These are phyloP conservation scores for Carex arenaria DNA, from an alignment of 202 grass and related monocot species.

Conservation along the genomic window DNA sequence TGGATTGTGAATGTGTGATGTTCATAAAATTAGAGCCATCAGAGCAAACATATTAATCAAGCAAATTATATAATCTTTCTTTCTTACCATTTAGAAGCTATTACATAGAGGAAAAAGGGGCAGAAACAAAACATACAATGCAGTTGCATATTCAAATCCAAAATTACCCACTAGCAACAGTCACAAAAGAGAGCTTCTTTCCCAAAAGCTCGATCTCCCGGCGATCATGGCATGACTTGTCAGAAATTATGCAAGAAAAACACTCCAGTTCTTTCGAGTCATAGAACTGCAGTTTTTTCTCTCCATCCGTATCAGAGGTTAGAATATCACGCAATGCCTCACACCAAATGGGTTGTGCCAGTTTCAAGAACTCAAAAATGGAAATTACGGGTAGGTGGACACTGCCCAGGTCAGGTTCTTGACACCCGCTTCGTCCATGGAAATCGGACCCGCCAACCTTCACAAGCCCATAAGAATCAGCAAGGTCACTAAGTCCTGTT, in stretches of 20 bases:
- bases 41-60: not conserved
- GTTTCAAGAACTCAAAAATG: constrained; percentile 54
- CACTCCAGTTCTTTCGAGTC: constrained; percentile 16
- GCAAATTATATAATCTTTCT: not conserved
- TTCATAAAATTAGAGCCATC: not conserved
- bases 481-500: constrained; percentile 54
- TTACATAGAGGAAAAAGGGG: not conserved
- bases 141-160: not conserved
- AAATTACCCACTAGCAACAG: constrained; percentile 8
- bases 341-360: constrained; percentile 55
- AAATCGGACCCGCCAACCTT: constrained; percentile 85
- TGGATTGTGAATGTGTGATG: no score
- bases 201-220: constrained; percentile 7
- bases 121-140: not conserved
- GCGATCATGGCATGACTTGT: constrained; percentile 24
- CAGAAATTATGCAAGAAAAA: constrained; percentile 15
- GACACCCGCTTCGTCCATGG: constrained; percentile 57
- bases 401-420: constrained; percentile 62
- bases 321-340: constrained; percentile 44
- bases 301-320: constrained; percentile 11
- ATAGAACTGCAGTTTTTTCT: not conserved
- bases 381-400: constrained; percentile 51
- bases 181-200: not conserved
- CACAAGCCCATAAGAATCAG: constrained; percentile 52
- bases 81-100: not conserved